Evolutionary conservation across 768 basidiomycete species (phyloP).

Genomic region (Tricholoma sp.): DNA sequence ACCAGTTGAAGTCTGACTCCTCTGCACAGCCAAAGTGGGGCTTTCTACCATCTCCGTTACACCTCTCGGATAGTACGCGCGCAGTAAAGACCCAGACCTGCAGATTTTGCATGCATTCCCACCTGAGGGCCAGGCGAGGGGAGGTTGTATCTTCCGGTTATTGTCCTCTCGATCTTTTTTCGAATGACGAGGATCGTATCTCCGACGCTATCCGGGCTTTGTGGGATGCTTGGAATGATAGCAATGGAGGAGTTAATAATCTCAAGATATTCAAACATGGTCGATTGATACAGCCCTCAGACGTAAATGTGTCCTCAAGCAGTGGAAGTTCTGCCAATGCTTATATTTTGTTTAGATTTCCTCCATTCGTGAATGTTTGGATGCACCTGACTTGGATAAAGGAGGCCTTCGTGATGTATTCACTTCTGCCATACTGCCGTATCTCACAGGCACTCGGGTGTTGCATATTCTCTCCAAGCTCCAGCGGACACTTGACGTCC

Average conservation of each 20-base stretch:
- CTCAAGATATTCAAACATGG: slow-evolving; percentile 76
- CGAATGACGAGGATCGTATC: slow-evolving; percentile 57
- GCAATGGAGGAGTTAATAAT: slow-evolving; percentile 70
- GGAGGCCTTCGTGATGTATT: slow-evolving; percentile 45
- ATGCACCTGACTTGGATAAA: slow-evolving; percentile 8
- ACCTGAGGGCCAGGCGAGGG: slow-evolving; percentile 40
- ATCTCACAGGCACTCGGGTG: slow-evolving; percentile 46
- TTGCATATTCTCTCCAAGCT: slow-evolving; percentile 51
- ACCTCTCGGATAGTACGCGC: slow-evolving; percentile 57
- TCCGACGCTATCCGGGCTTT: slow-evolving; percentile 60
- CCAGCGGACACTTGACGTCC: slow-evolving; percentile 72
- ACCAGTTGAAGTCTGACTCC: not conserved
- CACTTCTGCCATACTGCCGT: slow-evolving; percentile 39
- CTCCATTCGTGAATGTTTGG: slow-evolving; percentile 21
- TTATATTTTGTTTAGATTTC: slow-evolving; percentile 18
- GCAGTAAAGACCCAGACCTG: slow-evolving; percentile 67
- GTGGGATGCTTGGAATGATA: slow-evolving; percentile 68
- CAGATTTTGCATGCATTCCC: slow-evolving; percentile 88
- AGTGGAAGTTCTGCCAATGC: not conserved
- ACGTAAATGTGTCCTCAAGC: slow-evolving; percentile 37
- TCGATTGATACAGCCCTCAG: slow-evolving; percentile 46
- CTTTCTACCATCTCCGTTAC: slow-evolving; percentile 65
- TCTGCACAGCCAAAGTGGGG: slow-evolving; percentile 93
- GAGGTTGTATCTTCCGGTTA: slow-evolving; percentile 44
- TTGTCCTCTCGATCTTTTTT: slow-evolving; percentile 91